Evolutionary conservation across 108 stramenopile genomes (phyloP), one percentile per base, ranked within the genome.

Genomic region (Cyclostephanos tholiformis): DNA sequence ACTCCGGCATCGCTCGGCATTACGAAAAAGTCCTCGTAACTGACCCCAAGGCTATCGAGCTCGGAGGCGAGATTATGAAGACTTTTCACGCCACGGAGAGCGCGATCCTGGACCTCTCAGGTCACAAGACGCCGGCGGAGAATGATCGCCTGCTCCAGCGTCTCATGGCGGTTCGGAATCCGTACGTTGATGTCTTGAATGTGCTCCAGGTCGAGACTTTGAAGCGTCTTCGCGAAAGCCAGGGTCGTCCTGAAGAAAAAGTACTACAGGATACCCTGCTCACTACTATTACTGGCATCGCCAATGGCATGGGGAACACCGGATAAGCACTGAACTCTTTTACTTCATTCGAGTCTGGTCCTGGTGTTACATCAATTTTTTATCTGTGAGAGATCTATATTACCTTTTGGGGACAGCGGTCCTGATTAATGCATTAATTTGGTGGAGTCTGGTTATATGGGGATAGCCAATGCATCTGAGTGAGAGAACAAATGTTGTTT

Each of bases 301-400:
- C 97, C 29, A 94, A 94, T 50, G 98, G 98, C 23, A 96, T 99
- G 96, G 94, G 97, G 35, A 99, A 99, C 84, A 96, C 92, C 19
- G 96, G 97, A 29, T 98, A 90, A 83, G 5, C 3, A 14, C 16
- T 0, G 16, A 16, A 14, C 16, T 46, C 44, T 14, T 46, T 46
- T 14, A 14, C 16, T 46, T 16, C 16, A 46, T 0, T 16, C 14
- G 44, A 14, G 16, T 16, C 44, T 46, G 44, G 44, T 46, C 44
- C 16, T 46, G 44, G 16, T 16, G 13, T 46, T 46, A 0, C 44
- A 16, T 46, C 44, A 46, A 46, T 17, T 46, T 17, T 46, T 46
- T 46, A 14, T 16, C 14, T 0, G 13, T 12, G 44, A 3, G 44
- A 46, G 16, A 46, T 46, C 16, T 46, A 41, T 12, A 14, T 46